Base-by-base conservation (phyloP, 2,329 filamentous ascomycete species). In the Sclerotiophoma versabilis region DNA sequence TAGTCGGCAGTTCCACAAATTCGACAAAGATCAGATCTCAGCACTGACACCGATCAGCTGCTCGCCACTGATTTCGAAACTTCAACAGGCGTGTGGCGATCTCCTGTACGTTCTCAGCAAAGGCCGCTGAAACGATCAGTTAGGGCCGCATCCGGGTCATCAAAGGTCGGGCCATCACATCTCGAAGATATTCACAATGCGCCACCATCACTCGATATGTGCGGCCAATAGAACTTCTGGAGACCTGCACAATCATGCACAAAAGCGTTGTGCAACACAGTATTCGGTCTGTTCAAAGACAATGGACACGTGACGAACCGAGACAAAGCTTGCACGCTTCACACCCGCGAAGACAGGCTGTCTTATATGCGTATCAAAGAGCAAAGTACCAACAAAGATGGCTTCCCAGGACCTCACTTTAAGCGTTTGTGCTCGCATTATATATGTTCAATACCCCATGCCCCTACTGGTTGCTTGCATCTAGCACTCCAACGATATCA, bases 361-460 rank as follows among this genome's bases (percentile, higher is more conserved):
- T 62, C 62, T 69, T 52, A 54, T 44, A 47, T 27, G 36, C 33
- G 47, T 56, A 55, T 69, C 67, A 71, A 71, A 69, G 65, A 63
- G 63, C 63, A 68, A 66, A 65, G 52, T 27, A 33, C 57, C 50
- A 65, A 66, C 64, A 67, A 71, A 61, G 52, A 41, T 49, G 58
- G 59, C 48, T 39, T 65, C 42, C 30, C 45, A 49, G 38, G 32
- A 43, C 41, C 46, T 51, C 33, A 50, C 63, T 65, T 69, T 66
- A 56, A 64, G 41, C 54, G 62, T 68, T 71, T 69, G 63, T 66
- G 46, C 48, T 37, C 42, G 19, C 41, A 63, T 62, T 63, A 69
- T 70, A 72, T 66, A 64, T 58, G 56, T 38, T 29, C 50, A 58
- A 48, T 44, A 42, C 19, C 26, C 45, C 51, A 44, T 46, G 48